phyloP scores from a whole-genome alignment of 768 basidiomycete species.

The Udeniomyces megalosporus region DNA sequence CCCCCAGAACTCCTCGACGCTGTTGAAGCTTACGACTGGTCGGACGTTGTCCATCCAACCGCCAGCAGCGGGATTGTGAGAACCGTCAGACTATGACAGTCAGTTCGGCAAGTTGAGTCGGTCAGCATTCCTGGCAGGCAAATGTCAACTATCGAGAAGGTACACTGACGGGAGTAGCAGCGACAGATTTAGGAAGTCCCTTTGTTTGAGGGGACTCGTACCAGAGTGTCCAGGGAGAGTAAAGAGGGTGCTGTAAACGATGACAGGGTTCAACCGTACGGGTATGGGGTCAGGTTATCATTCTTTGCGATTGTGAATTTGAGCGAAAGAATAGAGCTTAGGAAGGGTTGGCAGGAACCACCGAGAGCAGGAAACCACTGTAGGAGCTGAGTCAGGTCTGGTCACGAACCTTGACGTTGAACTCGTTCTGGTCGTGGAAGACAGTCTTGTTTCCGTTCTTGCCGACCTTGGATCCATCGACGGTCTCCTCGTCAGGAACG shows the following conservation, averaged over 20 bases:
- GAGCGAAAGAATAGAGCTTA: neutral
- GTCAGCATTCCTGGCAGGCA: too few species aligned
- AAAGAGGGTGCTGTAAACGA: slow-evolving; percentile 62
- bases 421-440: slow-evolving; percentile 78
- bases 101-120: too few species aligned
- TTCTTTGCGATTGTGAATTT: neutral
- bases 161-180: slow-evolving; percentile 35
- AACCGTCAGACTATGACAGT: neutral
- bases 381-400: slow-evolving; percentile 11
- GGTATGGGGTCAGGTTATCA: neutral
- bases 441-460: slow-evolving; percentile 49
- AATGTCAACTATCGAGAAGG: too few species aligned
- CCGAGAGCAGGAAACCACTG: slow-evolving; percentile 7
- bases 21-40: slow-evolving; percentile 85
- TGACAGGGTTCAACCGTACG: neutral
- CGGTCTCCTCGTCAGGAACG: neutral
- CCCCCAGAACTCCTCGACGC: slow-evolving; percentile 99
- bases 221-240: slow-evolving; percentile 92
- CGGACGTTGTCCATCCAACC: slow-evolving; percentile 99
- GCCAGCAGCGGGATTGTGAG: slow-evolving; percentile 29
- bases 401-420: slow-evolving; percentile 84
- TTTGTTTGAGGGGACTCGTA: slow-evolving; percentile 91
- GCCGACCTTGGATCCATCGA: neutral
- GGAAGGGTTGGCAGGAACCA: neutral
- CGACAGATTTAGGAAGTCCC: slow-evolving; percentile 48